Percentiles rank a stretch among this genome's conserved stretches.
phyloP scores from a whole-genome alignment of 768 basidiomycete genomes.

The Psilocybe sp. region DNA sequence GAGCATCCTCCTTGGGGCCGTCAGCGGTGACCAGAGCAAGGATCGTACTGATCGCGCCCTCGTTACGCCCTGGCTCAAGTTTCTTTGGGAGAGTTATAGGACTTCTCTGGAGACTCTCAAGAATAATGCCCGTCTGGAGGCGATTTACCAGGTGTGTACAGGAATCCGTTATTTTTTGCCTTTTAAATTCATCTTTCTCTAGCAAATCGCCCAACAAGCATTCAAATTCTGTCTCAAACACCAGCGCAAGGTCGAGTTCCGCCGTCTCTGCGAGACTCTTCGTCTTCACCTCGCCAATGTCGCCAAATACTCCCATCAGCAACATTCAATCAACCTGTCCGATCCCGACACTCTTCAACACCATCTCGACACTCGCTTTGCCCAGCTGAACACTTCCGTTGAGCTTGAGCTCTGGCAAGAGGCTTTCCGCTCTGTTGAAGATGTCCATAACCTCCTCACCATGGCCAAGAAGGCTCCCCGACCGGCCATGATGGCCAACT shows the following conservation, averaged over 20 bases:
- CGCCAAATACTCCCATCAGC: conserved; percentile 91
- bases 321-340: conserved; percentile 91
- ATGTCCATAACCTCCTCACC: conserved; percentile 92
- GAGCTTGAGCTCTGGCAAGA: conserved; percentile 99
- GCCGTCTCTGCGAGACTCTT: conserved; percentile 93
- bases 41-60: conserved; percentile 93
- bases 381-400: conserved; percentile 93
- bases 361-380: conserved; percentile 45
- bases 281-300: conserved; percentile 93
- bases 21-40: conserved; percentile 86
- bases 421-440: conserved; percentile 97
- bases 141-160: conserved; percentile 82
- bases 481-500: conserved; percentile 96
- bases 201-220: conserved; percentile 96
- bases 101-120: conserved; percentile 94
- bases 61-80: conserved; percentile 97
- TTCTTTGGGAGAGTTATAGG: conserved; percentile 98
- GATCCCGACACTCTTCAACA: conserved; percentile 63
- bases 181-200: conserved; percentile 1
- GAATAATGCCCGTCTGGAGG: conserved; percentile 90
- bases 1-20: conserved; percentile 85
- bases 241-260: conserved; percentile 94
- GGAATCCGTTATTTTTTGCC: neutral
- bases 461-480: conserved; percentile 92
- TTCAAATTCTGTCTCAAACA: conserved; percentile 96